Percentiles rank a stretch among this genome's conserved stretches.
phyloP scores from a whole-genome alignment of 2,329 filamentous ascomycete species.

The Calonectria pauciramosa region DNA sequence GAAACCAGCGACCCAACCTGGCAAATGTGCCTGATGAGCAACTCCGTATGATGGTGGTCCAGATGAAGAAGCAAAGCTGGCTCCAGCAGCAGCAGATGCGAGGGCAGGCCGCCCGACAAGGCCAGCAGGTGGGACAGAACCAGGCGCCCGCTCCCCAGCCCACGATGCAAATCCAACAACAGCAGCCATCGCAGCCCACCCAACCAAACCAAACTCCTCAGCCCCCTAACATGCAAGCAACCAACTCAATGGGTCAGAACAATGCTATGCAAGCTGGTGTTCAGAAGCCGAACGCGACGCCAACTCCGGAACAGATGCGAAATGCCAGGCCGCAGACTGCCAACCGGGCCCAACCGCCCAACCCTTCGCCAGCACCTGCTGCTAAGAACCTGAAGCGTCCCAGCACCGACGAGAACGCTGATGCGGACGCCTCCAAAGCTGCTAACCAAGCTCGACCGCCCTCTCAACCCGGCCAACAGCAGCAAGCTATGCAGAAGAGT shows the following conservation, averaged over 20 bases:
- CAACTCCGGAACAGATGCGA: slow-evolving; percentile 44
- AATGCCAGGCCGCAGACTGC: slow-evolving; percentile 43
- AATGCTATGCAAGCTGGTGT: slow-evolving; percentile 45
- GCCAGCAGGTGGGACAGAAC: slow-evolving; percentile 51
- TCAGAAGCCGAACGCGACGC: slow-evolving; percentile 46
- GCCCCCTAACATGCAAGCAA: slow-evolving; percentile 53
- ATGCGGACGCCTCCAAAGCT: slow-evolving; percentile 43
- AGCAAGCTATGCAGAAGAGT: slow-evolving; percentile 35
- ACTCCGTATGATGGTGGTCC: slow-evolving; percentile 48
- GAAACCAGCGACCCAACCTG: slow-evolving; percentile 43
- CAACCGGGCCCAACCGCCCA: slow-evolving; percentile 53
- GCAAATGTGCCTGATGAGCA: slow-evolving; percentile 51
- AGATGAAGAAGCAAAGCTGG: slow-evolving; percentile 52
- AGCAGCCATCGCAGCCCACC: slow-evolving; percentile 40
- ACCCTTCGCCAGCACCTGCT: slow-evolving; percentile 54
- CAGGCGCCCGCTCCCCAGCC: slow-evolving; percentile 61
- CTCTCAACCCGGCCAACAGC: slow-evolving; percentile 43
- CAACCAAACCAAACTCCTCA: slow-evolving; percentile 58
- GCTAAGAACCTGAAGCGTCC: slow-evolving; percentile 66
- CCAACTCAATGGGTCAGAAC: slow-evolving; percentile 61
- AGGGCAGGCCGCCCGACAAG: slow-evolving; percentile 55
- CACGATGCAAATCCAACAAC: slow-evolving; percentile 68
- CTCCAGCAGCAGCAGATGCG: slow-evolving; percentile 48
- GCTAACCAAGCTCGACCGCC: slow-evolving; percentile 36
- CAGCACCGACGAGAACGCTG: slow-evolving; percentile 60